These are phyloP conservation scores for Adiantum capillusveneris DNA, from an alignment of 75 land plant genomes.

Conservation along the genomic window DNA sequence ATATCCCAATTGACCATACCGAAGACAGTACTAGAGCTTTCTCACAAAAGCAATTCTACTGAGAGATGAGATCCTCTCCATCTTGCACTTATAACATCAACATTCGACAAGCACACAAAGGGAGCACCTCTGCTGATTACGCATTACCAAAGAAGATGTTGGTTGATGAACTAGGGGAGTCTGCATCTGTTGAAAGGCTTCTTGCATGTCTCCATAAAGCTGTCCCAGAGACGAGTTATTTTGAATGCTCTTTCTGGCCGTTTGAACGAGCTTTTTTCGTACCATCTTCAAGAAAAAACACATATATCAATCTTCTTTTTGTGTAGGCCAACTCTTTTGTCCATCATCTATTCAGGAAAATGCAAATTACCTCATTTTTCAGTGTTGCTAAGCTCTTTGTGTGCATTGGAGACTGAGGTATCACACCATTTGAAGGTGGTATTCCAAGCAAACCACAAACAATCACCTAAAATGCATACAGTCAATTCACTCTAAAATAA, in stretches of 20 bases:
- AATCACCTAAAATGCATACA: slow-evolving; percentile 10
- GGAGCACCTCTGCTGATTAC: too few relatives aligned
- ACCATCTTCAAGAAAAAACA: slow-evolving; percentile 42
- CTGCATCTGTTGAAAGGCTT: slow-evolving; percentile 75
- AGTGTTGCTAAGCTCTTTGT: slow-evolving; percentile 60
- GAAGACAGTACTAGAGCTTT: too few relatives aligned
- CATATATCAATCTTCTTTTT: neutral
- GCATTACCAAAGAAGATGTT: slow-evolving; percentile 29
- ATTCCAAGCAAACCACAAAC: slow-evolving; percentile 60
- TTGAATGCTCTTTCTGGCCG: slow-evolving; percentile 50
- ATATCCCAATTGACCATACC: too few relatives aligned
- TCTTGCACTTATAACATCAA: too few relatives aligned
- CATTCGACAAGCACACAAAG: too few relatives aligned
- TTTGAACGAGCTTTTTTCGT: slow-evolving; percentile 51
- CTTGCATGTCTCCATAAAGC: slow-evolving; percentile 78
- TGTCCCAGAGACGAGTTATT: slow-evolving; percentile 56
- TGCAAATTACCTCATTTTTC: slow-evolving; percentile 42
- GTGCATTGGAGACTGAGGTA: slow-evolving; percentile 78
- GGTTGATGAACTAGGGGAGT: slow-evolving; percentile 64
- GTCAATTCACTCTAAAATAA: neutral
- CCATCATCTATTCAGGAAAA: neutral
- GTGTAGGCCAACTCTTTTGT: too few relatives aligned
- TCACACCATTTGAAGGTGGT: slow-evolving; percentile 71
- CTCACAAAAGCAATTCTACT: too few relatives aligned
- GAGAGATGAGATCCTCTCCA: too few relatives aligned